Evolutionary conservation across 169 alveolate species (phyloP).

Genomic region (Amoebophrya sp.): DNA sequence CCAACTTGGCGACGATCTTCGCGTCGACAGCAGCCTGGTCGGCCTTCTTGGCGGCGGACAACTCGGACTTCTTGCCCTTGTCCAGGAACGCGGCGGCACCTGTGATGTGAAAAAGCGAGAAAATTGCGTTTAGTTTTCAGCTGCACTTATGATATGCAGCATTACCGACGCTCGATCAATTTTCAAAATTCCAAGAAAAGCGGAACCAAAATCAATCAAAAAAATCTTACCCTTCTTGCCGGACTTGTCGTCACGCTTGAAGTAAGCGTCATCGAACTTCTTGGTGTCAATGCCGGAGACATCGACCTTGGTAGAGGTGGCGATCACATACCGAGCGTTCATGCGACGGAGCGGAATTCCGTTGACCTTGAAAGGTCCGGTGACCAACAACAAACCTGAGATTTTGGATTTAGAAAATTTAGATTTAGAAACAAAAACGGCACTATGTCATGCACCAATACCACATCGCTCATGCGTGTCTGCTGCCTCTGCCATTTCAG

Average conservation of each 20-base stretch:
- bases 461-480: neutral
- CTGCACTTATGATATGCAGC: too few species aligned
- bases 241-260: slow-evolving; percentile 50
- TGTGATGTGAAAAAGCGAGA: neutral
- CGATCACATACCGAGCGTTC: slow-evolving; percentile 86
- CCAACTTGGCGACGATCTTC: slow-evolving; percentile 36
- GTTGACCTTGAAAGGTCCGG: slow-evolving; percentile 91
- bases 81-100: neutral
- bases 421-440: neutral
- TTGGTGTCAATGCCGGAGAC: slow-evolving; percentile 58
- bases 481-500: neutral
- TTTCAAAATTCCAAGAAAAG: too few species aligned
- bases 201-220: too few species aligned
- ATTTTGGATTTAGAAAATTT: neutral
- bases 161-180: too few species aligned
- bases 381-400: slow-evolving; percentile 85
- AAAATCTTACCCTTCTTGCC: slow-evolving; percentile 36
- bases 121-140: too few species aligned
- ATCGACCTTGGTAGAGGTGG: slow-evolving; percentile 86
- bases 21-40: slow-evolving; percentile 37
- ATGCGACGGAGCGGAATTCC: slow-evolving; percentile 96
- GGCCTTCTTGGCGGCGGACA: slow-evolving; percentile 8
- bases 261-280: slow-evolving; percentile 64
- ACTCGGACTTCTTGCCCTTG: slow-evolving; percentile 24
- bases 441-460: neutral